Evolutionary conservation across 2,329 filamentous ascomycete genomes (phyloP), one percentile per base, ranked within the genome.

Genomic region (Davidsoniella eucalypti): DNA sequence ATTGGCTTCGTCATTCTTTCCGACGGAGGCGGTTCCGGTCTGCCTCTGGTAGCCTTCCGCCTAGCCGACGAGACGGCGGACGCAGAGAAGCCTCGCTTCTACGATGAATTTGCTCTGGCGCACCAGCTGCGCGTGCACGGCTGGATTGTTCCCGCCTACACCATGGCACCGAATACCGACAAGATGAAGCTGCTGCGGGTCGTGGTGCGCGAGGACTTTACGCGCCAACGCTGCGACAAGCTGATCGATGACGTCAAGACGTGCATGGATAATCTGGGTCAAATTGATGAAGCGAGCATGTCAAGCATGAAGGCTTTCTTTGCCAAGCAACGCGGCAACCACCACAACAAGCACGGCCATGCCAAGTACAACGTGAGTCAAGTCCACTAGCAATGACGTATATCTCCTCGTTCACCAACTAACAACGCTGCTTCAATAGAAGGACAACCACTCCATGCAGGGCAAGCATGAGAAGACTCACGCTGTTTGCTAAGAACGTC

Each of bases 131-230:
- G 90, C 47, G 80, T 85, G 56, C 78, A 87, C 33, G 85, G 86
- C 41, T 96, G 90, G 90, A 83, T 95, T 26, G 85, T 95, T 0
- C 90, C 90, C 0, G 90, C 90, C 0, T 96, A 96, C 67, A 96
- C 88, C 38, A 95, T 95, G 90, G 90, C 90, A 0, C 88, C 88
- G 16, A 74, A 94, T 62, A 87, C 85, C 16, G 71, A 85, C 51
- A 70, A 79, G 56, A 72, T 95, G 60, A 93, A 94, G 73, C 82
- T 96, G 75, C 78, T 95, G 70, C 81, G 90, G 37, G 78, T 95
- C 4, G 90, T 96, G 0, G 85, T 95, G 4, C 78, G 90, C 47
- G 90, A 95, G 65, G 90, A 95, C 66, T 95, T 96, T 58, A 84
- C 79, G 44, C 80, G 83, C 63, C 79, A 73, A 57, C 75, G 88